A percentile compares a stretch with the other conserved stretches of the same genome.
Conservation (phyloP, 768 basidiomycete genomes). For the Auriscalpium microsporum region DNA sequence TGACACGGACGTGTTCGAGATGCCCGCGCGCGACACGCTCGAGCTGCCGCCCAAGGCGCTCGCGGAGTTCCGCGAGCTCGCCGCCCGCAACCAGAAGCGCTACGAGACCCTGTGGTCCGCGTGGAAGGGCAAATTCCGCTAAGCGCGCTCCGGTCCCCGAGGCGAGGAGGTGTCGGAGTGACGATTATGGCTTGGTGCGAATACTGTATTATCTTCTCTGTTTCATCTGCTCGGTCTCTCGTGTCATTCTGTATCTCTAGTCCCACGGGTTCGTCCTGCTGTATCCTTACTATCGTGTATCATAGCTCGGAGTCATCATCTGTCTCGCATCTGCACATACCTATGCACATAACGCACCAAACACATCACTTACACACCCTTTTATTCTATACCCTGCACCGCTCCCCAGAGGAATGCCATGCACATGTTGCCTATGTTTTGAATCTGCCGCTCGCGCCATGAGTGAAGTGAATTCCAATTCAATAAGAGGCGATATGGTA, state of each 20-base stretch:
- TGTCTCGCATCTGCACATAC: no score
- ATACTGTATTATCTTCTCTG: not conserved
- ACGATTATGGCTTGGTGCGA: not conserved
- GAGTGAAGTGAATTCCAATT: no score
- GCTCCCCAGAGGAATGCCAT: no score
- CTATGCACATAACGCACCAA: no score
- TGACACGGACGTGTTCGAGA: constrained; percentile 24
- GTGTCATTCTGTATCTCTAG: not conserved
- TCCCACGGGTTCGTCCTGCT: not conserved
- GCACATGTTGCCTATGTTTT: no score
- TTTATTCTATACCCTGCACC: no score
- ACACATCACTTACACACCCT: no score
- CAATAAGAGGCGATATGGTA: no score
- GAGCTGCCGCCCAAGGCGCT: constrained; percentile 56
- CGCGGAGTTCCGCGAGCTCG: constrained; percentile 47
- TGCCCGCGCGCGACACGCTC: constrained; percentile 42
- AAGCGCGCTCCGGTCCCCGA: not conserved
- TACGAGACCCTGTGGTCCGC: constrained; percentile 53
- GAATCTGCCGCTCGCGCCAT: no score
- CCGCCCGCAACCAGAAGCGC: constrained; percentile 41
- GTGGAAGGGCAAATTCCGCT: constrained; percentile 27
- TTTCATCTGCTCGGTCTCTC: not conserved
- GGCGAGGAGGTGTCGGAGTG: not conserved
- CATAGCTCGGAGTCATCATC: not conserved
- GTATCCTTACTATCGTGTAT: not conserved